Percentiles rank a stretch among this genome's conserved stretches.
These are phyloP conservation scores for Starmerella davenportii DNA, from an alignment of 805 yeast species.

Conservation along the genomic window DNA sequence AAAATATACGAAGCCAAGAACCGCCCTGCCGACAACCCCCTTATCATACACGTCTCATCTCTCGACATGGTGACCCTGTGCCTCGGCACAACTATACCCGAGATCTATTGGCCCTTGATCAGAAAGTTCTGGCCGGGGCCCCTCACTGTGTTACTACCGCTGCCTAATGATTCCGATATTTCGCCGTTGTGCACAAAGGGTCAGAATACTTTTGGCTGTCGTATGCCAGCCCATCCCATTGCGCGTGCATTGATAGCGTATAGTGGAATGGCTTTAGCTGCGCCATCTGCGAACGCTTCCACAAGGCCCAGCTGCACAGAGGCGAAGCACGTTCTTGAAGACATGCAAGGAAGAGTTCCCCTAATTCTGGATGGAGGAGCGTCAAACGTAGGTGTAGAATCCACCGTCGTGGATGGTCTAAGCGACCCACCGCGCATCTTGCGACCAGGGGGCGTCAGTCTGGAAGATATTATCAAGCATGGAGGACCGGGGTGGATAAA, in stretches of 20 bases:
- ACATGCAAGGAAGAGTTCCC: slow-evolving; percentile 64
- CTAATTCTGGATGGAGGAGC: slow-evolving; percentile 79
- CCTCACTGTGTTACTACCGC: slow-evolving; percentile 63
- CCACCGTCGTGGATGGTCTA: slow-evolving; percentile 86
- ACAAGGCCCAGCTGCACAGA: slow-evolving; percentile 86
- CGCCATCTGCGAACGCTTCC: slow-evolving; percentile 94
- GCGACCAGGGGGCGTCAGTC: slow-evolving; percentile 85
- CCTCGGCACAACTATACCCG: slow-evolving; percentile 47
- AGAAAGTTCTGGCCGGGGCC: slow-evolving; percentile 92
- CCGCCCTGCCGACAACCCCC: slow-evolving; percentile 88
- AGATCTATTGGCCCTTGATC: slow-evolving; percentile 44
- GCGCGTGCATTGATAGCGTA: slow-evolving; percentile 79
- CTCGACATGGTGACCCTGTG: slow-evolving; percentile 47
- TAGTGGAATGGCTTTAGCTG: slow-evolving; percentile 81
- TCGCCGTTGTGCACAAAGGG: slow-evolving; percentile 68
- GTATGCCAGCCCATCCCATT: slow-evolving; percentile 72
- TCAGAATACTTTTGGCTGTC: slow-evolving; percentile 79
- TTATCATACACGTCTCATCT: slow-evolving; percentile 78
- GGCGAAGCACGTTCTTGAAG: slow-evolving; percentile 72
- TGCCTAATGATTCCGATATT: slow-evolving; percentile 25
- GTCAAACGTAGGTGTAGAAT: slow-evolving; percentile 77
- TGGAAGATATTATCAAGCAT: slow-evolving; percentile 46
- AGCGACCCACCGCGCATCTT: slow-evolving; percentile 68
- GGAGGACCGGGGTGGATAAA: slow-evolving; percentile 59
- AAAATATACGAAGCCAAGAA: slow-evolving; percentile 77